Evolutionary conservation across 768 basidiomycete species (phyloP).

Genomic region (Termitomyces sp.): DNA sequence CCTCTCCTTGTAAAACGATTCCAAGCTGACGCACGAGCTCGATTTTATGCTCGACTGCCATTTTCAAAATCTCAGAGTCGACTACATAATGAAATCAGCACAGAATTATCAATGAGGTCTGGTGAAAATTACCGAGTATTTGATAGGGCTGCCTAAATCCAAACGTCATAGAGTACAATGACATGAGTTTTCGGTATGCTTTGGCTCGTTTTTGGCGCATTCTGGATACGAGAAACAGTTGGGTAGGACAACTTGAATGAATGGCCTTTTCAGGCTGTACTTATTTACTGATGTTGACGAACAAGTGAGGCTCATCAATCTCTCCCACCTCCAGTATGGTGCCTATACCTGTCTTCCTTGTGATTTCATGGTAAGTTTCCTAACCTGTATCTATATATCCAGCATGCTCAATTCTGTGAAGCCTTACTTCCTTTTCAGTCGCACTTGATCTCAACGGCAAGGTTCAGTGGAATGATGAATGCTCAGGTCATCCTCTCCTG

Average conservation of each 20-base stretch:
- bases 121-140: conserved; percentile 65
- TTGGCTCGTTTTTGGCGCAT: conserved; percentile 98
- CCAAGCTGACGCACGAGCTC: conserved; percentile 76
- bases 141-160: conserved; percentile 95
- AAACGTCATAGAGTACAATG: conserved; percentile 80
- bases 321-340: conserved; percentile 5
- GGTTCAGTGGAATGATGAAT: conserved; percentile 70
- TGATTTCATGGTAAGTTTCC: conserved; percentile 25
- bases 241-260: not conserved
- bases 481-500: conserved; percentile 40
- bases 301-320: too few species aligned
- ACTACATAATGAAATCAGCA: conserved; percentile 46
- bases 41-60: conserved; percentile 62
- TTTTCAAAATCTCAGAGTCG: conserved; percentile 80
- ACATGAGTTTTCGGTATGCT: conserved; percentile 92
- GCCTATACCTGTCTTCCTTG: conserved; percentile 18
- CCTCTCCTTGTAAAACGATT: conserved; percentile 77
- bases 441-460: conserved; percentile 60
- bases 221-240: not conserved
- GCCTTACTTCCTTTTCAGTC: conserved; percentile 23
- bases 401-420: conserved; percentile 4
- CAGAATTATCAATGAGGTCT: not conserved
- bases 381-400: not conserved
- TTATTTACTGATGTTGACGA: conserved; percentile 20
- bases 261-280: not conserved